Conservation (phyloP, 441 rosid species). For the Populus hybrid region DNA sequence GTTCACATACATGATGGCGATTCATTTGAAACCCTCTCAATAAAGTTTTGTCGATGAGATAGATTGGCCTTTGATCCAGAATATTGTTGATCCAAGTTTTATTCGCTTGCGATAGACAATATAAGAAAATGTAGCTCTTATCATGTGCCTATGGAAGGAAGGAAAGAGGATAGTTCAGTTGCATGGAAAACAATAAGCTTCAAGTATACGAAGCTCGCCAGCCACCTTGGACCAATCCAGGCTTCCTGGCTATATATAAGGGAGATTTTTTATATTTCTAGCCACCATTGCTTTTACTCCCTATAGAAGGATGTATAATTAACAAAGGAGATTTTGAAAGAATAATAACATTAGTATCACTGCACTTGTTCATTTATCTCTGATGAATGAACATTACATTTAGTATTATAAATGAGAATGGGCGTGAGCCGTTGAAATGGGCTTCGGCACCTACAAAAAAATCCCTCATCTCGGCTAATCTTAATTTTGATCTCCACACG, state of each 20-base stretch:
- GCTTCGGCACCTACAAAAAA: no score
- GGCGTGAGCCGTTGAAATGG: no score
- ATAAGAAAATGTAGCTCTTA: not conserved
- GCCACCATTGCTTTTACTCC: no score
- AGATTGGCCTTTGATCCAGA: not conserved
- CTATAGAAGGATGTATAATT: no score
- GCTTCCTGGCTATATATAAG: not conserved
- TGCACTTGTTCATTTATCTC: not conserved
- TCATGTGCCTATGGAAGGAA: not conserved
- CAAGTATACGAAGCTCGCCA: not conserved
- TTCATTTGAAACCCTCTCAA: not conserved
- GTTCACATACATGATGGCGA: not conserved
- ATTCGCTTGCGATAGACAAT: not conserved
- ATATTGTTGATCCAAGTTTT: not conserved
- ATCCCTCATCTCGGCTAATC: no score
- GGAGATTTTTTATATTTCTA: no score
- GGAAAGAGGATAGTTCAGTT: not conserved
- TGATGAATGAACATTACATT: not conserved
- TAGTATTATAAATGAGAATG: no score
- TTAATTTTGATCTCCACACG: no score
- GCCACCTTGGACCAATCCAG: not conserved
- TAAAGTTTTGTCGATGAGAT: not conserved
- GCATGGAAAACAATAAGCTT: not conserved
- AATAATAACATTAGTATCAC: not conserved
- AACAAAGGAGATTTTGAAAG: not conserved